These are phyloP conservation scores for Fusarium decemcellulare DNA, from an alignment of 2,329 filamentous ascomycete species.

Conservation along the genomic window DNA sequence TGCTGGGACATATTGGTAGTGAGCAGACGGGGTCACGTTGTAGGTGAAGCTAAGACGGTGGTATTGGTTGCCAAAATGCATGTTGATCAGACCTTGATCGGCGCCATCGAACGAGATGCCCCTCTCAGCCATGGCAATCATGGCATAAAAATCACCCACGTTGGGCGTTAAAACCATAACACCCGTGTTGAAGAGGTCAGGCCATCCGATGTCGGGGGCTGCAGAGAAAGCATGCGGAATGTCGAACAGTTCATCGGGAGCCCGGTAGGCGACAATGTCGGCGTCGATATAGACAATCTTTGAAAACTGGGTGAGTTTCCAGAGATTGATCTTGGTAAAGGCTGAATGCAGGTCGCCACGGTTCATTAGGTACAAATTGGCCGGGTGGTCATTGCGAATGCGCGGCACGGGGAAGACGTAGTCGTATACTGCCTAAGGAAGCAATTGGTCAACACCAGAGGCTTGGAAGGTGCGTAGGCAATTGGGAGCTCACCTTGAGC, in stretches of 20 bases:
- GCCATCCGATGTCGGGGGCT: conserved; percentile 97
- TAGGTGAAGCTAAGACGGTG: conserved; percentile 94
- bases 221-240: conserved; percentile 73
- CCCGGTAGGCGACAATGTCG: conserved; percentile 90
- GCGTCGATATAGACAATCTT: conserved; percentile 96
- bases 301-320: conserved; percentile 90
- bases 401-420: conserved; percentile 87
- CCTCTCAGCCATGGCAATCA: conserved; percentile 85
- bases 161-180: conserved; percentile 93
- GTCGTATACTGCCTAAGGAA: conserved; percentile 81
- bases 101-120: conserved; percentile 97
- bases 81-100: conserved; percentile 95
- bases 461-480: not conserved
- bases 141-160: conserved; percentile 87
- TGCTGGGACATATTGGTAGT: conserved; percentile 97
- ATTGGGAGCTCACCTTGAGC: conserved; percentile 73
- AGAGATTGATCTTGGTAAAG: conserved; percentile 97
- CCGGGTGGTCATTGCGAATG: conserved; percentile 81
- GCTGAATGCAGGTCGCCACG: conserved; percentile 90
- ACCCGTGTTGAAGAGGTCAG: conserved; percentile 98
- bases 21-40: conserved; percentile 95
- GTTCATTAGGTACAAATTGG: conserved; percentile 93
- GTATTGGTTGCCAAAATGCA: conserved; percentile 88
- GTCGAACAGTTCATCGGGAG: conserved; percentile 93
- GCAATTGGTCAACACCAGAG: conserved; percentile 19